Base-by-base conservation (phyloP, 768 basidiomycete genomes). In the Agaricus blazei region DNA sequence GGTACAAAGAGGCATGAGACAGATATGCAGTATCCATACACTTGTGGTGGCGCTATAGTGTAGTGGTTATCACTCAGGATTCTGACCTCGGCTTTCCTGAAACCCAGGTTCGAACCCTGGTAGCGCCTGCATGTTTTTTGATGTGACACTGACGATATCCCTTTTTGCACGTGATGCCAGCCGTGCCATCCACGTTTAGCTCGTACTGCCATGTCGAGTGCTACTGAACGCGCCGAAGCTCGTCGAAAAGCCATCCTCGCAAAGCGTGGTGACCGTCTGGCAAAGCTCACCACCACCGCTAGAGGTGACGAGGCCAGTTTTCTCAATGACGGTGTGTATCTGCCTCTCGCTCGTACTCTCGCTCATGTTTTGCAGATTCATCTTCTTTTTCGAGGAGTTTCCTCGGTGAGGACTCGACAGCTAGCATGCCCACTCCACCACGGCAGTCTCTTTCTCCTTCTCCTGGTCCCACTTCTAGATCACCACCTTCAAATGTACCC, bases 141-240 rank as follows among this genome's bases (percentile, higher is more conserved):
- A 11, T 15, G 15, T 12, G 8, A 1, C 36, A 12, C n/a, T 37
- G 11, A 19, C 42, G 29, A 6, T 34, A 34, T 34, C n/a, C 46
- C 28, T 28, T 26, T 15, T 28, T 27, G 3, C 46, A 48, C 29
- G 44, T 45, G 44, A 45, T 24, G 34, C n/a, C 2, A 31, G 26
- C 51, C 15, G 48, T 37, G 48, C 37, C 42, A 15, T 31, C 19
- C 14, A 44, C 19, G 15, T 34, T 31, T 9, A 52, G n/a, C 24
- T 26, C 36, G 48, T 29, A 23, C 45, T 43, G 49, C 37, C 38
- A 59, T 62, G 58, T 59, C 60, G 68, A 79, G 81, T 62, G 76
- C 85, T 51, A 71, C 85, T 70, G 80, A 84, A 57, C 82, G 85
- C 62, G 87, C 88, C 68, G 88, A 89, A 69, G 90, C 90, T 9